Conservation (phyloP, 805 yeast genomes). For the Candida ponderosae region DNA sequence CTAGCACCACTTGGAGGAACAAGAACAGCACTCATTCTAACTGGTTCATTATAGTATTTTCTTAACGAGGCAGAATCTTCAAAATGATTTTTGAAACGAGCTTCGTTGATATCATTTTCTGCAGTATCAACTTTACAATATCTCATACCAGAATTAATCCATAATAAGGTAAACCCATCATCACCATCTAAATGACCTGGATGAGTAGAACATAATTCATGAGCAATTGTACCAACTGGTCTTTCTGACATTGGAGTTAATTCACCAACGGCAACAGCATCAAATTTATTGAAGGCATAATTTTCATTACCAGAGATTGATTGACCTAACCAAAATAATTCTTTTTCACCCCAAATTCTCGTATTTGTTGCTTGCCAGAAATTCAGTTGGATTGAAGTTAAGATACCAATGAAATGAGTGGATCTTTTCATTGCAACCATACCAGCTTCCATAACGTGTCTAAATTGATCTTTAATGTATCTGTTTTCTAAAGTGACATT, state of each 20-base stretch:
- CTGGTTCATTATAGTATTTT: constrained; percentile 26
- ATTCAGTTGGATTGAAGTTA: constrained; percentile 13
- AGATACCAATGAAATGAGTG: constrained; percentile 14
- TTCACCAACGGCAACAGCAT: constrained; percentile 12
- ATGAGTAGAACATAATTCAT: constrained; percentile 47
- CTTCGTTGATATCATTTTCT: constrained; percentile 22
- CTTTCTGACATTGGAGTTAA: constrained; percentile 2
- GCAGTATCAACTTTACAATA: constrained; percentile 36
- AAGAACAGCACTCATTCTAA: constrained; percentile 37
- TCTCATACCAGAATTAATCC: constrained; percentile 54
- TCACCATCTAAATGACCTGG: constrained; percentile 47
- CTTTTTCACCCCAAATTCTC: constrained; percentile 63
- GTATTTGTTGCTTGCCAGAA: constrained; percentile 13
- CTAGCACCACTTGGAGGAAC: constrained; percentile 39
- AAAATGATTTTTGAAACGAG: constrained; percentile 18
- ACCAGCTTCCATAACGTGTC: constrained; percentile 27
- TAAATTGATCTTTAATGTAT: constrained; percentile 9
- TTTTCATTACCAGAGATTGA: constrained; percentile 24
- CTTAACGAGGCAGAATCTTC: constrained; percentile 4
- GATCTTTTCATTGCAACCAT: constrained; percentile 20
- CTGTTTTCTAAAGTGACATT: constrained; percentile 13
- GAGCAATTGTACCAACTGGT: constrained; percentile 6
- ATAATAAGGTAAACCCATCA: constrained; percentile 35
- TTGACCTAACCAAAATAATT: constrained; percentile 62
- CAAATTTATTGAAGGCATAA: constrained; percentile 15